phyloP scores from a whole-genome alignment of 208 protist species.

The Trichomonas vaginalis region DNA sequence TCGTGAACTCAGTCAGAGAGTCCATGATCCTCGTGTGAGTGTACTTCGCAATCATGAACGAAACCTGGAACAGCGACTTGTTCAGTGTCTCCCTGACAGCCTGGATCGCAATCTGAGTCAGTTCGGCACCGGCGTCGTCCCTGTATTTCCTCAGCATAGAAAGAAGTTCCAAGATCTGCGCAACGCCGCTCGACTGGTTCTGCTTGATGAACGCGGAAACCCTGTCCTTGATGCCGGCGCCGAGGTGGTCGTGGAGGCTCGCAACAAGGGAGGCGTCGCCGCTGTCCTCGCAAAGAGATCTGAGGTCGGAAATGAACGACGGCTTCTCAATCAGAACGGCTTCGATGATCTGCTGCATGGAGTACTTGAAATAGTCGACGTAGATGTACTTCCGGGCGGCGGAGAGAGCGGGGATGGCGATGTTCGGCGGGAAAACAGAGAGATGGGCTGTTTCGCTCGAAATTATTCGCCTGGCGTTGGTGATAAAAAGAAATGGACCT shows the following conservation, averaged over 20 bases:
- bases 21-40: background rate
- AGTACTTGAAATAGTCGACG: background rate
- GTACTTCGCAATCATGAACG: background rate
- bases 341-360: background rate
- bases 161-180: background rate
- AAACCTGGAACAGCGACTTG: background rate
- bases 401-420: background rate
- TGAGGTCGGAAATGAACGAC: background rate
- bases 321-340: background rate
- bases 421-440: background rate
- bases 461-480: background rate
- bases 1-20: background rate
- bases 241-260: background rate
- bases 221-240: background rate
- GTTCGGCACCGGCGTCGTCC: background rate
- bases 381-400: background rate
- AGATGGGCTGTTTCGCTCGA: background rate
- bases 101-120: background rate
- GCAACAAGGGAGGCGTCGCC: background rate
- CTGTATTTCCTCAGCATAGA: background rate
- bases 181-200: background rate
- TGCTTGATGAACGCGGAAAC: background rate
- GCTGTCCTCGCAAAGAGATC: background rate
- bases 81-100: background rate
- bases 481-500: background rate